phyloP scores from a whole-genome alignment of 768 basidiomycete species.

The Leucosporidium yakuticum region DNA sequence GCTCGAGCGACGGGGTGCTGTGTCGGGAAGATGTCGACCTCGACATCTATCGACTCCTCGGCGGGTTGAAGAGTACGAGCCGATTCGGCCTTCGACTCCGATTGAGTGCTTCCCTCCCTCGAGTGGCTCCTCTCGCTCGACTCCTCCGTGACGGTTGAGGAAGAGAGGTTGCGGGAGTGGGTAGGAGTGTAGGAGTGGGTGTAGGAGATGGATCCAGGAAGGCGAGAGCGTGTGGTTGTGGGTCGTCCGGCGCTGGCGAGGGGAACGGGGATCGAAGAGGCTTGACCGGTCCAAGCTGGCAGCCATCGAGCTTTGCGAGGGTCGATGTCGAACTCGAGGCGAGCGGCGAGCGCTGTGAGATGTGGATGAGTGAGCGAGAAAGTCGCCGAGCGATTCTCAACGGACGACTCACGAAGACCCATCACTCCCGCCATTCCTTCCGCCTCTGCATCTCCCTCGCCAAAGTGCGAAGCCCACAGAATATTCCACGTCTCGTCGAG shows the following conservation, averaged over 20 bases:
- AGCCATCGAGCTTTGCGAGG: conserved; percentile 70
- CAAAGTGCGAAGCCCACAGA: conserved; percentile 60
- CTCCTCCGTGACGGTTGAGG: too few relatives aligned
- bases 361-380: conserved; percentile 39
- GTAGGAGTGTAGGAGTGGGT: too few relatives aligned
- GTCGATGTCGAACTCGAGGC: conserved; percentile 84
- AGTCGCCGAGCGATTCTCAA: conserved; percentile 16
- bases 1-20: neutral
- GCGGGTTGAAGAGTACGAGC: too few relatives aligned
- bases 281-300: conserved; percentile 57
- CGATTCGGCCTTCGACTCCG: too few relatives aligned
- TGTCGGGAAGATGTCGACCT: too few relatives aligned
- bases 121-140: too few relatives aligned
- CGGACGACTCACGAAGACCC: conserved; percentile 9
- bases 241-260: neutral
- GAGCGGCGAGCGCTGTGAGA: conserved; percentile 62
- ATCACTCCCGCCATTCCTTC: neutral
- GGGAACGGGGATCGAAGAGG: neutral
- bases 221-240: too few relatives aligned
- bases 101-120: too few relatives aligned
- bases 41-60: too few relatives aligned
- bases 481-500: conserved; percentile 71
- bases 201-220: too few relatives aligned
- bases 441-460: conserved; percentile 41
- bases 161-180: too few relatives aligned